phyloP scores from a whole-genome alignment of 441 rosid genomes.

The Brassica hybrid region DNA sequence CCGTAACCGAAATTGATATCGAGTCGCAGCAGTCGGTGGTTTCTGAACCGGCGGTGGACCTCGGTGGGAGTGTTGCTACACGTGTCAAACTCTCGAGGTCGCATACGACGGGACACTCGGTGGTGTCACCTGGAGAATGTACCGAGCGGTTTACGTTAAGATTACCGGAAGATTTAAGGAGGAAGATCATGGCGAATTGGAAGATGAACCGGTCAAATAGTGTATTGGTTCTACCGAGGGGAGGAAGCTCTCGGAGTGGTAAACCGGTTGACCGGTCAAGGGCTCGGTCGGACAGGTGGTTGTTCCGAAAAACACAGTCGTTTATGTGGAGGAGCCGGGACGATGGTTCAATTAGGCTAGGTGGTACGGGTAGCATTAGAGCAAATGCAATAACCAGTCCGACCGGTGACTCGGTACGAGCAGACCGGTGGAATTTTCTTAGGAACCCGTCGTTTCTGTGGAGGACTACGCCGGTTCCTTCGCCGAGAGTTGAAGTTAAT shows the following conservation, averaged over 20 bases:
- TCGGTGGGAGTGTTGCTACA: conserved; percentile 29
- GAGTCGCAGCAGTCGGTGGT: conserved; percentile 50
- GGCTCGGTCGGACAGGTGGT: conserved; percentile 39
- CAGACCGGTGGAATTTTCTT: conserved; percentile 37
- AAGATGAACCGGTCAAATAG: conserved; percentile 64
- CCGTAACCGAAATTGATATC: conserved; percentile 40
- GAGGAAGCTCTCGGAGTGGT: conserved; percentile 53
- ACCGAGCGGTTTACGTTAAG: conserved; percentile 78
- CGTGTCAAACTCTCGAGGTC: conserved; percentile 61
- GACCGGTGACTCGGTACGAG: too few species aligned
- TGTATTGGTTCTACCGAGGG: conserved; percentile 38
- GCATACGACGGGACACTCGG: conserved; percentile 84
- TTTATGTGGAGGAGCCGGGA: conserved; percentile 39
- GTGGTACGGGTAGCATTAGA: conserved; percentile 23
- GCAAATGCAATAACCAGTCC: too few species aligned
- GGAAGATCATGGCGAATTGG: conserved; percentile 58
- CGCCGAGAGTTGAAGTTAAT: too few species aligned
- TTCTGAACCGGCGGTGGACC: conserved; percentile 45
- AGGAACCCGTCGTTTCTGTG: conserved; percentile 1
- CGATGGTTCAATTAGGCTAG: conserved; percentile 14
- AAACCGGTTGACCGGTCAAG: conserved; percentile 30
- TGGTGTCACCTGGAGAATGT: conserved; percentile 78
- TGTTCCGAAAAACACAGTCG: conserved; percentile 38
- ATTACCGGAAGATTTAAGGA: conserved; percentile 77
- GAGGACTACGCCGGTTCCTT: conserved; percentile 38